Evolutionary conservation across 179 eudicot genomes (phyloP).

Genomic region (Vitellaria paradoxa): DNA sequence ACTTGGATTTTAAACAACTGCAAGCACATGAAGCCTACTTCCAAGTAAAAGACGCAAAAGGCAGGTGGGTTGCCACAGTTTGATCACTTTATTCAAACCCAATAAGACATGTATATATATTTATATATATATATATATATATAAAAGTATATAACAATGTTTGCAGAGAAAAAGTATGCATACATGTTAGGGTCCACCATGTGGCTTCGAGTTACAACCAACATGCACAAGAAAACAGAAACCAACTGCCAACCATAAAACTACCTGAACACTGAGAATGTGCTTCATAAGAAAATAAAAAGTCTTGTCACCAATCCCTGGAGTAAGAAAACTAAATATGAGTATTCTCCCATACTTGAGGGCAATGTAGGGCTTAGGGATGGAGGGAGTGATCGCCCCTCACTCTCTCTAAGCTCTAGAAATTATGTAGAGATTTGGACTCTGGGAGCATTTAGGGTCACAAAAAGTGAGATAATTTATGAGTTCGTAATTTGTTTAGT

Average conservation of each 20-base stretch:
- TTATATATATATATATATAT: not conserved
- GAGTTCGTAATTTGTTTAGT: no score
- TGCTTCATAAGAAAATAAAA: no score
- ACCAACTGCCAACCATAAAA: slow-evolving; percentile 3
- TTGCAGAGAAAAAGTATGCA: not conserved
- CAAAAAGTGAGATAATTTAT: no score
- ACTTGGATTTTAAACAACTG: not conserved
- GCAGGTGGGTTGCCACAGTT: not conserved
- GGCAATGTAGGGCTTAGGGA: no score
- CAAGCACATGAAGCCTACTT: slow-evolving; percentile 19
- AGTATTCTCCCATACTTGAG: no score
- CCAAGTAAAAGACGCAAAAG: not conserved
- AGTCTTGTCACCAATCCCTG: no score
- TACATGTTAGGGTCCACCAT: slow-evolving; percentile 6
- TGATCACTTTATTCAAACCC: slow-evolving; percentile 8
- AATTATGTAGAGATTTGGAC: no score
- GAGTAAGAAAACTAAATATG: no score
- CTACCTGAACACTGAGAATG: not conserved
- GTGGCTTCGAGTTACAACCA: not conserved
- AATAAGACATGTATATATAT: not conserved
- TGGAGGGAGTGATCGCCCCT: not conserved
- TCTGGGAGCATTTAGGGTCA: no score
- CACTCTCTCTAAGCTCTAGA: no score
- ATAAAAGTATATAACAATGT: not conserved
- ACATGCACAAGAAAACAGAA: not conserved